These are phyloP conservation scores for Eimeria necatrix DNA, from an alignment of 169 alveolate species.

Conservation along the genomic window DNA sequence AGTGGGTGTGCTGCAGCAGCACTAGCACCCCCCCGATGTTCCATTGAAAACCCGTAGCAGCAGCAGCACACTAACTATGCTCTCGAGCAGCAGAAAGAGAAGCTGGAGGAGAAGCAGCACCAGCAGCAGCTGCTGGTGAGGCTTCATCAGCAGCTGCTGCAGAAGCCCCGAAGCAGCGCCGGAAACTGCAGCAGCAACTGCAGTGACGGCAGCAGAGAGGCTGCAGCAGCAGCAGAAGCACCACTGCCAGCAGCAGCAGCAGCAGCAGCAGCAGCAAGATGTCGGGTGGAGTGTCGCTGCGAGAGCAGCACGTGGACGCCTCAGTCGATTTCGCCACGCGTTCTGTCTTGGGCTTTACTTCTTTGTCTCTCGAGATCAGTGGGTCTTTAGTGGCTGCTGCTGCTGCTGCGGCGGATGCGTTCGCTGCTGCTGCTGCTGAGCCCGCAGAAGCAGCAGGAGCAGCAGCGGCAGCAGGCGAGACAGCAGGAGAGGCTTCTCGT, in stretches of 20 bases:
- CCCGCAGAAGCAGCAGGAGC: neutral
- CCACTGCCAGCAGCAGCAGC: neutral
- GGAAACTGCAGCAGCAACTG: neutral
- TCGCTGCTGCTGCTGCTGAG: neutral
- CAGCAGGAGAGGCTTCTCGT: neutral
- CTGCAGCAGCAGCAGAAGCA: neutral
- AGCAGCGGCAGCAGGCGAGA: neutral
- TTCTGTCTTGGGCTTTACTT: neutral
- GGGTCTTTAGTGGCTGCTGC: neutral
- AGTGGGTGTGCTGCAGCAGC: too few species aligned
- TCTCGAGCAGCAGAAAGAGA: too few species aligned
- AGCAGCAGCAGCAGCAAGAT: slow-evolving; percentile 32
- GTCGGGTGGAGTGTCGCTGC: neutral
- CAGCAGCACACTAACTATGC: too few species aligned
- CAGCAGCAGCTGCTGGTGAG: slow-evolving; percentile 18
- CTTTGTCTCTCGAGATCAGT: neutral
- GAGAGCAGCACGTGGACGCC: slow-evolving; percentile 30
- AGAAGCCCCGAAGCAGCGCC: neutral
- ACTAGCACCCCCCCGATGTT: too few species aligned
- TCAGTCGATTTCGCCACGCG: slow-evolving; percentile 14
- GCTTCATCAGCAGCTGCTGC: slow-evolving; percentile 17
- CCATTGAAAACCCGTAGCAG: too few species aligned
- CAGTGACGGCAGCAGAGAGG: neutral
- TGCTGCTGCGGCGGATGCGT: slow-evolving; percentile 2
- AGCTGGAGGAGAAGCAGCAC: neutral